Percentiles rank a stretch among this genome's conserved stretches.
Conservation (phyloP, 441 rosid genomes). For the Manihot esculenta region DNA sequence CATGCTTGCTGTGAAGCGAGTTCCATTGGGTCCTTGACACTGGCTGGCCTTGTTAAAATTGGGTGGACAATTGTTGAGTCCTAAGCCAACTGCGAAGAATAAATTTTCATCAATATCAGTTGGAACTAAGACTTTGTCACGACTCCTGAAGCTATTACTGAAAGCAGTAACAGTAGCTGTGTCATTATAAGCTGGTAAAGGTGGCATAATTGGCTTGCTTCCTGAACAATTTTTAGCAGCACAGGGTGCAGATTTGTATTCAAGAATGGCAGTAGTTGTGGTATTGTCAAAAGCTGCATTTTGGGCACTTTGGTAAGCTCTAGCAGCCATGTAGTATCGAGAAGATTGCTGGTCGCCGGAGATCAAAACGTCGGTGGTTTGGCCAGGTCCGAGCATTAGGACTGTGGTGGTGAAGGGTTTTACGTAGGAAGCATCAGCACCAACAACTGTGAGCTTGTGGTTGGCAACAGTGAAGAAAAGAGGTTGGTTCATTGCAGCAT, state of each 20-base stretch:
- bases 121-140: slow-evolving; percentile 52
- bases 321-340: slow-evolving; percentile 68
- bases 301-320: slow-evolving; percentile 71
- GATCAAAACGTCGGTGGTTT: slow-evolving; percentile 80
- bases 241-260: slow-evolving; percentile 65
- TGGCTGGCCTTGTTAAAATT: slow-evolving; percentile 36
- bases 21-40: slow-evolving; percentile 80
- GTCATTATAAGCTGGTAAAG: slow-evolving; percentile 66
- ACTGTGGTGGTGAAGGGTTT: slow-evolving; percentile 76
- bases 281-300: slow-evolving; percentile 77
- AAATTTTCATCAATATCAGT: slow-evolving; percentile 59
- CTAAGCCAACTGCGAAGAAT: slow-evolving; percentile 68
- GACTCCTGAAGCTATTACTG: slow-evolving; percentile 50
- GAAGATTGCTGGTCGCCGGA: slow-evolving; percentile 56
- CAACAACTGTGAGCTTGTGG: slow-evolving; percentile 73
- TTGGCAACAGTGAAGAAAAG: slow-evolving; percentile 79
- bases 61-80: slow-evolving; percentile 65
- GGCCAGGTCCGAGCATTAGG: slow-evolving; percentile 83
- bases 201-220: slow-evolving; percentile 47
- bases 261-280: slow-evolving; percentile 79
- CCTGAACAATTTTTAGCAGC: slow-evolving; percentile 34
- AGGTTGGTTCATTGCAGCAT: slow-evolving; percentile 70
- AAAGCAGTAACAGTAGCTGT: slow-evolving; percentile 63
- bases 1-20: slow-evolving; percentile 78
- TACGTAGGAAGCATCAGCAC: slow-evolving; percentile 71